Evolutionary conservation across 2,329 filamentous ascomycete genomes (phyloP).

Genomic region (Blastomyces gilchristii): DNA sequence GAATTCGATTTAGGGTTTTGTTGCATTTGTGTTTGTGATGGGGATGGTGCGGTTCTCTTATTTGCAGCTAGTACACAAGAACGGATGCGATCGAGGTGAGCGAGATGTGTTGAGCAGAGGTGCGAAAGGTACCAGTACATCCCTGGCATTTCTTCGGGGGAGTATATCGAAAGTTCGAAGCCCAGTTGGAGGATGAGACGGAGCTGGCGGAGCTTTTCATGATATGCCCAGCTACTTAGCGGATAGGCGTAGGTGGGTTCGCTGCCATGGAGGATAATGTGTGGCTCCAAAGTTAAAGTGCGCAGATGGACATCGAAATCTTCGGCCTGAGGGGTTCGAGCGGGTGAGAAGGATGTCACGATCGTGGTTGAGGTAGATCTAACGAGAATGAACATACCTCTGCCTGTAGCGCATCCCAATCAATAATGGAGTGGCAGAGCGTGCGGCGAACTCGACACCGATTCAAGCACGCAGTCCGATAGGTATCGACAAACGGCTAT

Average conservation of each 20-base stretch:
- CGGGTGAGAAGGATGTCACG: not conserved
- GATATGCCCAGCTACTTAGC: constrained; percentile 78
- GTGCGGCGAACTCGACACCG: constrained; percentile 78
- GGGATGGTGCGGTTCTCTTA: constrained; percentile 20
- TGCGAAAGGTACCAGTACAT: constrained; percentile 90
- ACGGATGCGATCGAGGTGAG: constrained; percentile 64
- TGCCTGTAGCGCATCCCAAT: constrained; percentile 74
- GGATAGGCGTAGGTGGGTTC: constrained; percentile 57
- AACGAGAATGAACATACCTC: constrained; percentile 44
- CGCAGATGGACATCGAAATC: constrained; percentile 62
- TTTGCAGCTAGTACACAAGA: constrained; percentile 45
- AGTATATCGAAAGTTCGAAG: constrained; percentile 87
- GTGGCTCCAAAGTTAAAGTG: constrained; percentile 49
- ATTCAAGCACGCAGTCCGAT: constrained; percentile 80
- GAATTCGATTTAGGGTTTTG: constrained; percentile 6
- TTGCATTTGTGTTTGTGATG: constrained; percentile 6
- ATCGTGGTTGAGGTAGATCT: not conserved
- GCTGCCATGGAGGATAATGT: constrained; percentile 44
- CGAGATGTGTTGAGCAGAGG: constrained; percentile 55
- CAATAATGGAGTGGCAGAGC: constrained; percentile 70
- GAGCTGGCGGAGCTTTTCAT: constrained; percentile 83
- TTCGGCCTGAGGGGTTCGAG: constrained; percentile 39
- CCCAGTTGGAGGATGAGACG: constrained; percentile 81
- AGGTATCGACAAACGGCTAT: constrained; percentile 69
- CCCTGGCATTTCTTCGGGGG: constrained; percentile 67